A percentile compares a stretch with the other conserved stretches of the same genome.
Evolutionary conservation across 2,329 filamentous ascomycete genomes (phyloP).

Genomic region (Penicillium sp.): DNA sequence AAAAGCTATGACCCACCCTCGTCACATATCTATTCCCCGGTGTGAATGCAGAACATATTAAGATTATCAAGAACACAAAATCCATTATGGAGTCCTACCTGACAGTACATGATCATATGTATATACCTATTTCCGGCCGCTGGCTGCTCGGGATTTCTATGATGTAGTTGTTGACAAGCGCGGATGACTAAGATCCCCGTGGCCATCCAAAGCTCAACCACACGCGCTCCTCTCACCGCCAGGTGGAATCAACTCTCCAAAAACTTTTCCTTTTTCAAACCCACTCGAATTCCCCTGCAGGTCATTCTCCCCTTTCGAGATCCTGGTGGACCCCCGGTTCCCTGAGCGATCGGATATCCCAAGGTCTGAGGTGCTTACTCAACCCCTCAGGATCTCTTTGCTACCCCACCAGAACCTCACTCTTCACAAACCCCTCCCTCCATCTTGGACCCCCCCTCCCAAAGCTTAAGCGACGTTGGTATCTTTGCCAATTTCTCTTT

Average conservation of each 20-base stretch:
- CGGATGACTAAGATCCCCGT: conserved; percentile 14
- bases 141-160: not conserved
- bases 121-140: too few species aligned
- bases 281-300: conserved; percentile 1
- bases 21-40: too few species aligned
- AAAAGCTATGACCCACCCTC: too few species aligned
- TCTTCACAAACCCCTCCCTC: conserved; percentile 1
- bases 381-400: conserved; percentile 18
- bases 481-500: conserved; percentile 13
- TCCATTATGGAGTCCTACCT: too few species aligned
- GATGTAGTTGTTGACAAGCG: not conserved
- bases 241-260: conserved; percentile 13
- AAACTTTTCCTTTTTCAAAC: conserved; percentile 9
- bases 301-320: not conserved
- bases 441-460: not conserved
- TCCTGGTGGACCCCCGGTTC: not conserved
- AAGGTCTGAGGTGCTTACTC: conserved; percentile 14
- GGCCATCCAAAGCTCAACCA: conserved; percentile 1
- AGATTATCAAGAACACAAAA: too few species aligned
- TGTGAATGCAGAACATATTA: too few species aligned
- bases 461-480: conserved; percentile 11
- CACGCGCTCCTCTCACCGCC: conserved; percentile 20
- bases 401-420: conserved; percentile 27
- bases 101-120: too few species aligned
- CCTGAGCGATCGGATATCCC: conserved; percentile 5